These are phyloP conservation scores for Hanseniaspora uvarum DNA, from an alignment of 1,139 yeast genomes.

Conservation along the genomic window DNA sequence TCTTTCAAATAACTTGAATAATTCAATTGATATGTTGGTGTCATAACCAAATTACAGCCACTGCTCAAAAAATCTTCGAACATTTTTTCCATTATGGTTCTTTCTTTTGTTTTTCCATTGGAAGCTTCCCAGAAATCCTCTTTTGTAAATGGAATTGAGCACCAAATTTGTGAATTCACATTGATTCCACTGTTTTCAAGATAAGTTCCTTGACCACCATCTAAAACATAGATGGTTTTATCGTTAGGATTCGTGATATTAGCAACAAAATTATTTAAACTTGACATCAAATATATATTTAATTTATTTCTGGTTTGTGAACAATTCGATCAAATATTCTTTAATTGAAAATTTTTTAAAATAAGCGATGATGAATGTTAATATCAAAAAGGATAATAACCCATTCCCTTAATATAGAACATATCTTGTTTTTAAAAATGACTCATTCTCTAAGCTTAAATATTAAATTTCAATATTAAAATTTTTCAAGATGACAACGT, in stretches of 20 bases:
- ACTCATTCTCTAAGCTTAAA: too few relatives aligned
- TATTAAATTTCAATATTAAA: too few relatives aligned
- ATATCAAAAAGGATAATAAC: too few relatives aligned
- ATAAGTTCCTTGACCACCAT: constrained; percentile 41
- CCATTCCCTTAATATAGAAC: too few relatives aligned
- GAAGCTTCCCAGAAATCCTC: constrained; percentile 8
- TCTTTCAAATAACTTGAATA: constrained; percentile 20
- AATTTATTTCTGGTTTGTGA: too few relatives aligned
- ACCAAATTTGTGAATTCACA: constrained; percentile 32
- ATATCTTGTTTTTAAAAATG: too few relatives aligned
- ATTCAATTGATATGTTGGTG: constrained; percentile 56
- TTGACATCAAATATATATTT: background rate
- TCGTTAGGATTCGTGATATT: constrained; percentile 11
- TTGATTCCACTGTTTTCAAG: constrained; percentile 34
- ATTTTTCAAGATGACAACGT: too few relatives aligned
- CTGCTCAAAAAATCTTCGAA: constrained; percentile 43
- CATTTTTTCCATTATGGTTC: constrained; percentile 36
- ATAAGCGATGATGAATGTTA: too few relatives aligned
- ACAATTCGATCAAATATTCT: too few relatives aligned
- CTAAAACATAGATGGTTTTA: constrained; percentile 21
- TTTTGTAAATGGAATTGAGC: constrained; percentile 35
- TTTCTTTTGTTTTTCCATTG: constrained; percentile 34
- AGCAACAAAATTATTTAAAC: background rate
- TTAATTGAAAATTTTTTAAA: too few relatives aligned
- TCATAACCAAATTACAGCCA: constrained; percentile 45